These are phyloP conservation scores for Cercospora sp. DNA, from an alignment of 2,329 filamentous ascomycete species.

Conservation along the genomic window DNA sequence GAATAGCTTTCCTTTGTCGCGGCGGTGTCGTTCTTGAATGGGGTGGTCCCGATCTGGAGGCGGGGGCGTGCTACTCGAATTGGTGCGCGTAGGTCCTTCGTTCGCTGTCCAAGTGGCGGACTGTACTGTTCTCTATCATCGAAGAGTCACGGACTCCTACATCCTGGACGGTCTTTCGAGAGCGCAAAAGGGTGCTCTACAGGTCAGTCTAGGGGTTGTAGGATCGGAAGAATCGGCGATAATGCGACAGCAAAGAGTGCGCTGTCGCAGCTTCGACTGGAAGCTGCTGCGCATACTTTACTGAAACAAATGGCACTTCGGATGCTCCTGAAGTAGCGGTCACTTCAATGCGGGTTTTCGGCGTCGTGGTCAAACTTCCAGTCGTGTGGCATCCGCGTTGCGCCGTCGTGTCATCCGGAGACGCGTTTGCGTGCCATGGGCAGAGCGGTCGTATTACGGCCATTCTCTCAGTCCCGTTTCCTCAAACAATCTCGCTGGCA, in stretches of 20 bases:
- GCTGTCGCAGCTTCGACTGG: neutral
- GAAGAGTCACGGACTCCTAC: neutral
- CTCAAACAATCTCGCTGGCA: neutral
- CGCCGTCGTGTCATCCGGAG: constrained; percentile 6
- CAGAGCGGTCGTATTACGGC: constrained; percentile 4
- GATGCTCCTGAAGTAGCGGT: neutral
- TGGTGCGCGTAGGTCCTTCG: neutral
- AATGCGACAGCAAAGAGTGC: neutral
- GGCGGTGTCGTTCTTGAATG: neutral
- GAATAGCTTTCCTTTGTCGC: neutral
- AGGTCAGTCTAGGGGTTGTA: neutral
- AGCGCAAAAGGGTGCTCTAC: neutral
- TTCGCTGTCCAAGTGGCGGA: neutral
- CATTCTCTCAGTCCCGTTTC: neutral
- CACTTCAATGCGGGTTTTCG: neutral
- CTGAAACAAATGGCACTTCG: neutral
- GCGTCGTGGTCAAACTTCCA: neutral
- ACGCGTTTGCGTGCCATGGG: constrained; percentile 3
- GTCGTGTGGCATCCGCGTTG: neutral
- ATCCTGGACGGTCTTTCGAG: neutral
- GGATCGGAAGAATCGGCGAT: neutral
- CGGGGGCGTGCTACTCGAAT: neutral
- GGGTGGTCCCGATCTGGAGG: neutral
- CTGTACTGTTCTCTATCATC: neutral
- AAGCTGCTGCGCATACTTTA: neutral